phyloP scores from a whole-genome alignment of 106 monocot species.

The Phalaenopsis equestris region DNA sequence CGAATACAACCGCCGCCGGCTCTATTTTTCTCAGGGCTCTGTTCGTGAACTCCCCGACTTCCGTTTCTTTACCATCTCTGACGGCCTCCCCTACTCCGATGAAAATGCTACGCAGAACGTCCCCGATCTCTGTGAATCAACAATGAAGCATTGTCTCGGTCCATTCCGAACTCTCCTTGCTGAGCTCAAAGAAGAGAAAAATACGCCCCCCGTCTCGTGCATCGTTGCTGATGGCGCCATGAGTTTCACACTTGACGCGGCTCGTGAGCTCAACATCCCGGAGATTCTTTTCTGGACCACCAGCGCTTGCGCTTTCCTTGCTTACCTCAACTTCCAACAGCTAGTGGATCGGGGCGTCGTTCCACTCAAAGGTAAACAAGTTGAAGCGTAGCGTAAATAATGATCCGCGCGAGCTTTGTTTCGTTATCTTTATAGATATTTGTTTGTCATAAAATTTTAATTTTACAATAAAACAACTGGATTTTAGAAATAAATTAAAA shows the following conservation, averaged over 20 bases:
- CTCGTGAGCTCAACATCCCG: constrained; percentile 12
- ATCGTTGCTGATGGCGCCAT: constrained; percentile 20
- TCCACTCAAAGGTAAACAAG: constrained; percentile 3
- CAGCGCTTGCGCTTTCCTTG: constrained; percentile 21
- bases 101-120: not conserved
- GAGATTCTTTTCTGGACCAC: constrained; percentile 22
- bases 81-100: not conserved
- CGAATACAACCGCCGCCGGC: not conserved
- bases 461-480: too few relatives aligned
- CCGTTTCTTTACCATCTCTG: not conserved
- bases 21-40: not conserved
- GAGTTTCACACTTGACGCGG: constrained; percentile 21
- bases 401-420: too few relatives aligned
- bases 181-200: not conserved
- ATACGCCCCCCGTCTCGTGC: not conserved
- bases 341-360: not conserved
- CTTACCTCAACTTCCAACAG: constrained; percentile 4
- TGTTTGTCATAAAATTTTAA: too few relatives aligned
- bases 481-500: too few relatives aligned
- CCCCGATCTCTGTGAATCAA: not conserved
- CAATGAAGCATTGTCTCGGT: not conserved
- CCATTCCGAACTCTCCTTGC: not conserved
- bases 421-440: too few relatives aligned
- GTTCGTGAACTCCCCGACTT: not conserved
- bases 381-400: too few relatives aligned